Evolutionary conservation across 768 basidiomycete species (phyloP), one percentile per base, ranked within the genome.

Genomic region (Tylopilus sp.): DNA sequence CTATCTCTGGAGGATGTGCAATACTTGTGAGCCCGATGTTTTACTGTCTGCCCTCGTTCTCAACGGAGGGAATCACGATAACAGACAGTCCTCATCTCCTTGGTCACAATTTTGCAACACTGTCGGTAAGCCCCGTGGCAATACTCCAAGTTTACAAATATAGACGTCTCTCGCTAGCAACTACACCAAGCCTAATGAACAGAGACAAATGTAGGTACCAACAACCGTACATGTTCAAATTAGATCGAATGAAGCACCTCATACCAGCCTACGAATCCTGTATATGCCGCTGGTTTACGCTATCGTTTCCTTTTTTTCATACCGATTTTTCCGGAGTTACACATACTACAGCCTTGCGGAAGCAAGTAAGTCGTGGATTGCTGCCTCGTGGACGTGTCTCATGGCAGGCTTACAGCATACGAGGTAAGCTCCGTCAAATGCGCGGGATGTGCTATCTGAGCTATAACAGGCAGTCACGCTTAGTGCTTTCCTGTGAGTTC

Each of bases 261-360:
- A 28, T 44, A 23, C 12, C 62, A 89, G 86, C 51, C 59, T 91
- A n/a, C 82, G 90, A 51, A 82, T 92, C 41, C 62, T 92, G 56
- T 90, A 89, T 59, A 88, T 93, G 89, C 90, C 91, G 2, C 80
- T 83, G 1, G 75, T 92, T 39, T 92, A 88, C 65, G 85, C 85
- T 23, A 71, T 92, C 55, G 80, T 94, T 44, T 90, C 89, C 1
- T 95, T 94, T 73, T 79, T 89, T 59, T 88, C 88, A 23, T 95
- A 90, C 61, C 81, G 91, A 1, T 94, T 73, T 71, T 94, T 89
- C 73, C 80, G 89, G 35, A 72, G 79, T 51, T 93, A 89, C 62
- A 89, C 80, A 38, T 83, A 82, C 60, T 82, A 82, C 59, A 71
- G 70, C 31, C 74, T 82, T 39, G 70, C 73, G 43, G 73, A 81